Evolutionary conservation across 2,329 filamentous ascomycete species (phyloP).

Genomic region (Teratosphaeriaceae sp.): DNA sequence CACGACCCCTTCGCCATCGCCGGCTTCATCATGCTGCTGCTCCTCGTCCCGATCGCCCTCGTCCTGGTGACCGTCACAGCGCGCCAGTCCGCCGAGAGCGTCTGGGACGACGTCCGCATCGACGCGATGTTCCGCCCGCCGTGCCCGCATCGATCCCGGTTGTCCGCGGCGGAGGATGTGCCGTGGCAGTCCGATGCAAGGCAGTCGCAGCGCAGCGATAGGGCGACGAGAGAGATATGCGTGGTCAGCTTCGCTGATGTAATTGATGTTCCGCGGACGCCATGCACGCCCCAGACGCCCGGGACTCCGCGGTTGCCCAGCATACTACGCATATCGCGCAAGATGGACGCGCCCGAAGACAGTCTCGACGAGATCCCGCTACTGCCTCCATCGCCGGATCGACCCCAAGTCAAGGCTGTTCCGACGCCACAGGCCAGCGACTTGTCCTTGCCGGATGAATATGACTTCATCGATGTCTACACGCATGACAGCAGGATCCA

Average conservation of each 20-base stretch:
- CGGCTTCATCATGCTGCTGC: conserved; percentile 3
- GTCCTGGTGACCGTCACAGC: conserved; percentile 2
- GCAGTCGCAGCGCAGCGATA: too few species aligned
- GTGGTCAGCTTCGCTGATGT: not conserved
- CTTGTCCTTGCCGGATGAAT: not conserved
- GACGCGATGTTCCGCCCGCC: not conserved
- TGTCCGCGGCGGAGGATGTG: not conserved
- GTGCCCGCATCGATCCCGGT: not conserved
- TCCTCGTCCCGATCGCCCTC: not conserved
- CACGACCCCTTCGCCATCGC: conserved; percentile 5
- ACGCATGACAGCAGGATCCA: too few species aligned
- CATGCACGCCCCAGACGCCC: not conserved
- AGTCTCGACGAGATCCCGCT: too few species aligned
- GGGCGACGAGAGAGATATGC: not conserved
- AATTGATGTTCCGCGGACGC: not conserved
- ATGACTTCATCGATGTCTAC: not conserved
- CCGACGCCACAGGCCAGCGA: too few species aligned
- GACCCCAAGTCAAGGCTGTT: too few species aligned
- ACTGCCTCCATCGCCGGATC: too few species aligned
- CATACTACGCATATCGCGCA: too few species aligned
- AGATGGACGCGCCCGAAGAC: too few species aligned
- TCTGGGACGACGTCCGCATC: conserved; percentile 1
- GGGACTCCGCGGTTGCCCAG: too few species aligned
- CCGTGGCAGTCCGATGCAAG: not conserved
- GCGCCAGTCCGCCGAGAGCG: conserved; percentile 3